Evolutionary conservation across 108 stramenopile genomes (phyloP), one percentile per base, ranked within the genome.

Genomic region (Nannochloropsis salina): DNA sequence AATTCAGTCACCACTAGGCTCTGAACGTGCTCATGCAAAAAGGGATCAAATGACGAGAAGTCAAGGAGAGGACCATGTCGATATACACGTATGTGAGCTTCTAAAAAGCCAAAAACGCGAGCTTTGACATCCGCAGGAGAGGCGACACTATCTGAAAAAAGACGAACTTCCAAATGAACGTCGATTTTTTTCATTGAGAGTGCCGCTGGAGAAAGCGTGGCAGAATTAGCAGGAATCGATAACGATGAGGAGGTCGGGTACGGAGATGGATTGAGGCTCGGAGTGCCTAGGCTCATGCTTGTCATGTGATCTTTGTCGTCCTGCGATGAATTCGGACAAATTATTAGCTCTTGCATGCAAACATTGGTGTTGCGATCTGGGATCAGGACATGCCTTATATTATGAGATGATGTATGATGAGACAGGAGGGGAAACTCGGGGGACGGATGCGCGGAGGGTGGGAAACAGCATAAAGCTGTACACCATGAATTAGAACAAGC

Each of bases 121-220:
- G 4, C n/a, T 6, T 74, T 74, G 61, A 74, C n/a, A 6, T 74
- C 61, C 8, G 61, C 15, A n/a, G 61, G 61, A n/a, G n/a, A n/a
- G 61, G 8, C 61, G n/a, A n/a, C 61, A n/a, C 61, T 74, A n/a
- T 15, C n/a, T 15, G 8, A 2, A 74, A n/a, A 15, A 15, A n/a
- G 61, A 6, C 61, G 61, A n/a, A n/a, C 61, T 74, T 74, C 61
- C 20, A 74, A n/a, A n/a, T 74, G 61, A n/a, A 74, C 61, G 61
- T 74, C 61, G 61, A 74, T 74, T n/a, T 74, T 74, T 6, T 74
- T 74, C 61, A 74, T 74, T 74, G 61, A n/a, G n/a, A n/a, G 61
- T 15, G 5, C n/a, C n/a, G 61, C 20, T 6, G 4, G 61, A 74
- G 61, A n/a, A 74, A n/a, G 6, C 15, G 5, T 15, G n/a, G 61